These are phyloP conservation scores for Candida nitratophila DNA, from an alignment of 805 yeast genomes.

Conservation along the genomic window DNA sequence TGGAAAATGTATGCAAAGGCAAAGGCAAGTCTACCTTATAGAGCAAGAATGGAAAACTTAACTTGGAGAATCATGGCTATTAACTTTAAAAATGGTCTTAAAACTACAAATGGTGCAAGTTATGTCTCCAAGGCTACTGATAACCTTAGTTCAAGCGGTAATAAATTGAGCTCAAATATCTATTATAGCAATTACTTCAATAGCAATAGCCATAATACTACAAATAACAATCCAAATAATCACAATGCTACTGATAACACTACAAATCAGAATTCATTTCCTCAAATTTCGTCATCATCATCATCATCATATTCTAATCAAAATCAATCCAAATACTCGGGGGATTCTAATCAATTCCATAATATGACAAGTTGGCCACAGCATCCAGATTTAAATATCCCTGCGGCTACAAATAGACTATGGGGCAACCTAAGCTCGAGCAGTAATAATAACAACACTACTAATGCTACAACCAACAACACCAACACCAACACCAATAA, in stretches of 20 bases:
- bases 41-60: slow-evolving; percentile 71
- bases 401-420: slow-evolving; percentile 2
- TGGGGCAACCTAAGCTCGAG: background rate
- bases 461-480: too few relatives aligned
- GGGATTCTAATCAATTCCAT: background rate
- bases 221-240: background rate
- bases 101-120: background rate
- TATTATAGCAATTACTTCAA: background rate
- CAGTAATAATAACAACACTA: slow-evolving; percentile 1
- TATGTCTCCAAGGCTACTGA: background rate
- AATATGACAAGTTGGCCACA: slow-evolving; percentile 24
- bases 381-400: slow-evolving; percentile 24
- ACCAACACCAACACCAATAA: slow-evolving; percentile 2
- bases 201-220: background rate
- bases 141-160: background rate
- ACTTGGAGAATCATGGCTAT: slow-evolving; percentile 85
- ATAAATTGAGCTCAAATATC: background rate
- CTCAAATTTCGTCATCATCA: too few relatives aligned
- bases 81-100: slow-evolving; percentile 16
- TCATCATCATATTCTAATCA: too few relatives aligned
- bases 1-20: slow-evolving; percentile 85
- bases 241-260: background rate
- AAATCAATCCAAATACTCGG: too few relatives aligned
- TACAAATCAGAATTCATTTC: background rate
- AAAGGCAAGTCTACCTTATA: slow-evolving; percentile 65